These are phyloP conservation scores for Physcomitrellopsis africana DNA, from an alignment of 225 moss, liverwort and hornwort species.

Conservation along the genomic window DNA sequence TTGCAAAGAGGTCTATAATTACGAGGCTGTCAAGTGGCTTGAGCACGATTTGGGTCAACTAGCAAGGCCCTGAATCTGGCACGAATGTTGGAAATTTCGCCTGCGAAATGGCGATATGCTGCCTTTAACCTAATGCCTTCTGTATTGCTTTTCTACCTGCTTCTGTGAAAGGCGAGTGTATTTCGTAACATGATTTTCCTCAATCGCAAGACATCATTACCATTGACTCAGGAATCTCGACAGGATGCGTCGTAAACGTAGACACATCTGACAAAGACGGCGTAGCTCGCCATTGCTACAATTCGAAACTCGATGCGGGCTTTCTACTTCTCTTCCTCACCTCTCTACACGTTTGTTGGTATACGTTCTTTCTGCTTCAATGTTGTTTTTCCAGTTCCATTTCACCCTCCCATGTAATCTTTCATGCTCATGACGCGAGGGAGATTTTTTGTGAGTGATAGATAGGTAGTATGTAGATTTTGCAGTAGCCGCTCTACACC, in stretches of 20 bases:
- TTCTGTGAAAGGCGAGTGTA: conserved; percentile 24
- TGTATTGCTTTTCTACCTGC: conserved; percentile 10
- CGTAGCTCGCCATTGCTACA: conserved; percentile 29
- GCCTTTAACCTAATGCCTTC: not conserved
- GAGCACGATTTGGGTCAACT: not conserved
- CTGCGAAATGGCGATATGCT: conserved; percentile 11
- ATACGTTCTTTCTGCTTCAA: no score
- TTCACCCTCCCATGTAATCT: conserved; percentile 20
- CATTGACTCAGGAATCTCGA: conserved; percentile 24
- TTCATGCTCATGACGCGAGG: no score
- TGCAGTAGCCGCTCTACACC: no score
- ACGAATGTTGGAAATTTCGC: conserved; percentile 20
- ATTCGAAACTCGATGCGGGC: conserved; percentile 19
- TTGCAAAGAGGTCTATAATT: not conserved
- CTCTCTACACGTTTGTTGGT: conserved; percentile 10
- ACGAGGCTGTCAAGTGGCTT: conserved; percentile 18
- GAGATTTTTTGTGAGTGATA: no score
- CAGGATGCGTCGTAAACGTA: not conserved
- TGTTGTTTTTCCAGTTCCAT: not conserved
- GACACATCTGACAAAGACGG: conserved; percentile 23
- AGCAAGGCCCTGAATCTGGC: not conserved
- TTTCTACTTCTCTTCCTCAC: conserved; percentile 33
- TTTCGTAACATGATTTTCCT: conserved; percentile 19
- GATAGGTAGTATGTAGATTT: no score
- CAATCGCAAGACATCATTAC: conserved; percentile 1